Conservation (phyloP, 257 asterid genomes). For the Petrea volubilis region DNA sequence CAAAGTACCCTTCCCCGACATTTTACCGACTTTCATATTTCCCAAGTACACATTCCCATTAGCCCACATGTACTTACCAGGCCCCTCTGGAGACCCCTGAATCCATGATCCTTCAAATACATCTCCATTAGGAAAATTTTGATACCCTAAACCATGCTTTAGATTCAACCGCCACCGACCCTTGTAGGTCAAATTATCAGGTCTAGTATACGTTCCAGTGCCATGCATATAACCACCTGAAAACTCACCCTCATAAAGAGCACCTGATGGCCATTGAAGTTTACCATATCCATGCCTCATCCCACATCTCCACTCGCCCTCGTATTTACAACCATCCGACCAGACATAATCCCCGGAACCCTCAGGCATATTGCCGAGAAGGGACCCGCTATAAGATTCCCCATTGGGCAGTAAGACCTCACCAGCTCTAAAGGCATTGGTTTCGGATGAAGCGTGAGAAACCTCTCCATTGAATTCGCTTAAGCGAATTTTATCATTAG, state of each 20-base stretch:
- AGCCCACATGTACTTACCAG: conserved; percentile 90
- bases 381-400: conserved; percentile 65
- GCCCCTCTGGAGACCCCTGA: conserved; percentile 90
- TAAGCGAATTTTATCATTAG: conserved; percentile 36
- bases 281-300: conserved; percentile 87
- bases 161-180: conserved; percentile 86
- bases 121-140: conserved; percentile 74
- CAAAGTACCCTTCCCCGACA: conserved; percentile 94
- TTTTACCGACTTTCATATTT: conserved; percentile 78
- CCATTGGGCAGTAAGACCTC: conserved; percentile 57
- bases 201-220: conserved; percentile 59
- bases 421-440: conserved; percentile 45
- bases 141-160: conserved; percentile 94
- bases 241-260: conserved; percentile 86
- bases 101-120: conserved; percentile 93
- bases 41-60: conserved; percentile 87
- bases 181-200: conserved; percentile 53
- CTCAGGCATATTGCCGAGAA: conserved; percentile 70
- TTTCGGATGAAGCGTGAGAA: conserved; percentile 48
- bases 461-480: conserved; percentile 53
- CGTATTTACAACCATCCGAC: conserved; percentile 88
- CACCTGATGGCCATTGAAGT: conserved; percentile 79
- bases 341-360: conserved; percentile 76
- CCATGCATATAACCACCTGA: conserved; percentile 88
- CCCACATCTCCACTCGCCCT: conserved; percentile 95